phyloP scores from a whole-genome alignment of 495 filamentous ascomycete genomes.

The Gamarada debralockiae region DNA sequence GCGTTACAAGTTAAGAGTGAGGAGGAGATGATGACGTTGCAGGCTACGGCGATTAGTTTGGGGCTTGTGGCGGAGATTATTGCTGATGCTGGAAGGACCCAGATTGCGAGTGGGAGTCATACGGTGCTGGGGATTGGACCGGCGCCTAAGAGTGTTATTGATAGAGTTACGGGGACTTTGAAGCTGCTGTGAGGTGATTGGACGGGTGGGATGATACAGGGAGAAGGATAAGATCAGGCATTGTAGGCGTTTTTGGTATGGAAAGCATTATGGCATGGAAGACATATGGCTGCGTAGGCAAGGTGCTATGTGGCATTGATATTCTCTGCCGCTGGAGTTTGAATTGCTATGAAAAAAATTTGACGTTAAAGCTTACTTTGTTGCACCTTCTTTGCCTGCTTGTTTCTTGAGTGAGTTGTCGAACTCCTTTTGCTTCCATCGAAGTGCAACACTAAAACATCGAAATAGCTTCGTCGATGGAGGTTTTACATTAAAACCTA shows the following conservation, averaged over 20 bases:
- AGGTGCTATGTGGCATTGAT: too few species aligned
- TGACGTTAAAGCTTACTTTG: too few species aligned
- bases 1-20: constrained; percentile 82
- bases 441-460: too few species aligned
- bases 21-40: constrained; percentile 73
- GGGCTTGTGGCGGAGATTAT: constrained; percentile 87
- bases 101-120: constrained; percentile 88
- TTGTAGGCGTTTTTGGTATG: background rate
- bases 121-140: constrained; percentile 90
- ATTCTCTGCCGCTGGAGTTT: too few species aligned
- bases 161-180: constrained; percentile 81
- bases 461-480: too few species aligned
- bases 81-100: constrained; percentile 92
- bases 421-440: too few species aligned
- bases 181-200: constrained; percentile 66
- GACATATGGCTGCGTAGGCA: too few species aligned
- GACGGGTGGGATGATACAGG: background rate
- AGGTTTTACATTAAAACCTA: too few species aligned
- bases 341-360: too few species aligned
- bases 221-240: too few species aligned
- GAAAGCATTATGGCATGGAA: constrained; percentile 1
- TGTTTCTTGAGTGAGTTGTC: too few species aligned
- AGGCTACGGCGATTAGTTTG: constrained; percentile 74
- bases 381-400: too few species aligned
- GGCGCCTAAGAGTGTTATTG: constrained; percentile 81